Conservation (phyloP, 2,329 filamentous ascomycete species). For the Chaetomiaceae sp. region DNA sequence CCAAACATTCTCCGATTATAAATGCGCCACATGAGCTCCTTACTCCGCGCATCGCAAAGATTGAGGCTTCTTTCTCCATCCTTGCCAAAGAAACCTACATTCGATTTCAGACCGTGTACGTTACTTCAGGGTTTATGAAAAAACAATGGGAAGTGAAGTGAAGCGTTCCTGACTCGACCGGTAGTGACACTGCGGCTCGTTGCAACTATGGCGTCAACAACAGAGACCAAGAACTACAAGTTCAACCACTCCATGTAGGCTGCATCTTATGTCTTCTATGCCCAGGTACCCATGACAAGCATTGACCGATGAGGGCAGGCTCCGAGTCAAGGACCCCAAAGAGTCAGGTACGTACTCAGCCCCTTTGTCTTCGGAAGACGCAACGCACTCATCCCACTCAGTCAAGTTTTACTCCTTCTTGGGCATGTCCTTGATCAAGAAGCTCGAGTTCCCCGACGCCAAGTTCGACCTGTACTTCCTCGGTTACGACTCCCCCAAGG, state of each 20-base stretch:
- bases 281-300: not conserved
- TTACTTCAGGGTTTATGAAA: not conserved
- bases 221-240: conserved; percentile 74
- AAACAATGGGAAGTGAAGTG: no score
- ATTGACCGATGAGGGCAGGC: conserved; percentile 48
- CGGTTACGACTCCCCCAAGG: conserved; percentile 73
- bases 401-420: conserved; percentile 94
- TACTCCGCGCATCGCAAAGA: conserved; percentile 19
- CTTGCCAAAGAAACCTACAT: conserved; percentile 8
- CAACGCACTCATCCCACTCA: conserved; percentile 27
- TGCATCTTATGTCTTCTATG: not conserved
- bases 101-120: not conserved
- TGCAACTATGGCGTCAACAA: conserved; percentile 61
- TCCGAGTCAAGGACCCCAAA: conserved; percentile 92
- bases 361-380: not conserved
- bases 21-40: conserved; percentile 19
- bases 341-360: conserved; percentile 54
- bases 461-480: conserved; percentile 97
- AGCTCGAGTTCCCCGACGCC: conserved; percentile 75
- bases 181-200: conserved; percentile 19
- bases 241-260: conserved; percentile 81
- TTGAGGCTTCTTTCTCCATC: conserved; percentile 14
- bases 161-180: no score
- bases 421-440: conserved; percentile 78
- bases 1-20: not conserved